Conservation (phyloP, 805 yeast genomes). For the Suhomyces faveliae region DNA sequence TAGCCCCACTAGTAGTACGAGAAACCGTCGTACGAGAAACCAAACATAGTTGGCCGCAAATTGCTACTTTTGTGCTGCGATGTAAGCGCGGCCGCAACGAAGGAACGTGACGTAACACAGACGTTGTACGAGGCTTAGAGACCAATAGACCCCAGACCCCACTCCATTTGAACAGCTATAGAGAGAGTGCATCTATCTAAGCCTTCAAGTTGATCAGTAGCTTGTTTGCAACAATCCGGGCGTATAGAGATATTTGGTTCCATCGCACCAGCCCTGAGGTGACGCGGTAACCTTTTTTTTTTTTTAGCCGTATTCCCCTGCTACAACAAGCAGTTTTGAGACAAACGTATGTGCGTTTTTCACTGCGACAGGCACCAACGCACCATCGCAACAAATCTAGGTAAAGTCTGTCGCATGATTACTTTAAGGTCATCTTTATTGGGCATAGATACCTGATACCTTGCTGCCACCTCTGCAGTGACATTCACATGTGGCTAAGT, state of each 20-base stretch:
- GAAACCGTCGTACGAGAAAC: background rate
- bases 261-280: background rate
- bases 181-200: background rate
- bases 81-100: background rate
- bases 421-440: background rate
- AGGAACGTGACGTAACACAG: background rate
- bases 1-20: too few relatives aligned
- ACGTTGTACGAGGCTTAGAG: background rate
- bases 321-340: background rate
- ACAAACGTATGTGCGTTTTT: background rate
- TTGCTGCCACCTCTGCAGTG: background rate
- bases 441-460: background rate
- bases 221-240: background rate
- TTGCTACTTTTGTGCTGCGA: background rate
- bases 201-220: background rate
- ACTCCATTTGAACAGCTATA: too few relatives aligned
- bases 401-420: background rate
- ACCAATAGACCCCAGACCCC: background rate
- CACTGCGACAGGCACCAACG: background rate
- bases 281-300: background rate
- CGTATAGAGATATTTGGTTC: background rate
- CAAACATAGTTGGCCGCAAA: background rate
- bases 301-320: background rate
- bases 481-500: background rate
- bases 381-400: background rate